Base-by-base conservation (phyloP, 495 filamentous ascomycete genomes). In the Lepraria neglecta region DNA sequence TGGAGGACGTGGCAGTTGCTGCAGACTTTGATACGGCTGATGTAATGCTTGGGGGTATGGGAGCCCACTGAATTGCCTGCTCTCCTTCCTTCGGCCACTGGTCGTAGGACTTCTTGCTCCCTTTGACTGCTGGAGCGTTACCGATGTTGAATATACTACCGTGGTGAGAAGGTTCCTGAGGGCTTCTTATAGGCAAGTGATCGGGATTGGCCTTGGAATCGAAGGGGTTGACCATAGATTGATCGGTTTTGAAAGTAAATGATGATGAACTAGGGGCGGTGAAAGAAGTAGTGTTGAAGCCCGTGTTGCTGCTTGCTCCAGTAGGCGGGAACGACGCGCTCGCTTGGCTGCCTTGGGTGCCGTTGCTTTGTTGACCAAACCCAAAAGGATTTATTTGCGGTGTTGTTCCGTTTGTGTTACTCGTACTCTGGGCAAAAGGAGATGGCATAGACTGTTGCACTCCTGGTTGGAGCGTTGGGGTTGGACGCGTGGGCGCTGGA, bases 321-420 rank as follows among this genome's bases (percentile, higher is more conserved):
- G 77, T 79, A 17, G 78, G 70, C 57, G 79, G 76, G 35, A 69
- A 69, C 4, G 67, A 69, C 11, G 47, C 31, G 42, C 62, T 67
- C 51, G 58, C 59, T 52, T 56, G 50, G 21, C 47, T 66, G 44
- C 45, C 17, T 15, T 44, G 43, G 24, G 15, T 44, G 11, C 44
- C 61, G 14, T 61, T 53, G 48, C 27, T 53, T 46, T 54, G 48
- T 30, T 45, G n/a, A 54, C 30, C 31, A 6, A 57, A 44, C 9
- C 19, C 6, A 45, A 43, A 27, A 10, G n/a, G 10, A 0, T 38
- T 21, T 45, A 19, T 28, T 33, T 52, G 47, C 17, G 74, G 70
- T 21, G 71, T 48, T 5, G 70, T 60, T 47, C 68, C 70, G 52
- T 28, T 38, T 42, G 50, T 11, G 19, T 60, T 51, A 53, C 58